Percentiles rank a stretch among this genome's conserved stretches.
These are phyloP conservation scores for Candida koratica DNA, from an alignment of 805 yeast species.

Conservation along the genomic window DNA sequence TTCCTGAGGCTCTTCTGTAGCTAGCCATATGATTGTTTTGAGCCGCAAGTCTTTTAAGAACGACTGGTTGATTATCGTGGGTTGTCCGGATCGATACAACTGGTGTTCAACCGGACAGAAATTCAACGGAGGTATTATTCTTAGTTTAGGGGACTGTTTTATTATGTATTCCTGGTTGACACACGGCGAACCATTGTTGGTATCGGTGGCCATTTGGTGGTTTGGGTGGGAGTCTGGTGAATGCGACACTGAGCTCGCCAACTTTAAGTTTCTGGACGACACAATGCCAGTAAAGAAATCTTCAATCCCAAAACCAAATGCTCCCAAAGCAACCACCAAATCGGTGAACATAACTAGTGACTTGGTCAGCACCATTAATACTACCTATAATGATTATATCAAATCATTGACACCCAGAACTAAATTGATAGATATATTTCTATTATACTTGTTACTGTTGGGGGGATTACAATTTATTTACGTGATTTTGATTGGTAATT, in stretches of 20 bases:
- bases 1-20: constrained; percentile 93
- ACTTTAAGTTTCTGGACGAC: constrained; percentile 6
- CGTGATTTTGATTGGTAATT: constrained; percentile 73
- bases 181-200: too few relatives aligned
- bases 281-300: constrained; percentile 2
- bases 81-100: constrained; percentile 89
- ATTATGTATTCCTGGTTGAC: too few relatives aligned
- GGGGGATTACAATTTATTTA: constrained; percentile 80
- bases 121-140: constrained; percentile 90
- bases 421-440: constrained; percentile 71
- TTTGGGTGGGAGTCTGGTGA: neutral
- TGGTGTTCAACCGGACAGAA: constrained; percentile 91
- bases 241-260: too few relatives aligned
- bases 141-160: constrained; percentile 51
- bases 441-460: constrained; percentile 65
- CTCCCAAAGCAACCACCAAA: constrained; percentile 1
- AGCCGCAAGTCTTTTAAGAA: constrained; percentile 72
- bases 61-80: constrained; percentile 87
- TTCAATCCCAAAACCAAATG: neutral
- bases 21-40: constrained; percentile 86
- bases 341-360: constrained; percentile 6
- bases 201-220: too few relatives aligned
- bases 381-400: constrained; percentile 34
- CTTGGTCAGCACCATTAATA: constrained; percentile 19
- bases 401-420: constrained; percentile 43